These are phyloP conservation scores for Poa pratensis DNA, from an alignment of 176 grass and related monocot genomes.

Conservation along the genomic window DNA sequence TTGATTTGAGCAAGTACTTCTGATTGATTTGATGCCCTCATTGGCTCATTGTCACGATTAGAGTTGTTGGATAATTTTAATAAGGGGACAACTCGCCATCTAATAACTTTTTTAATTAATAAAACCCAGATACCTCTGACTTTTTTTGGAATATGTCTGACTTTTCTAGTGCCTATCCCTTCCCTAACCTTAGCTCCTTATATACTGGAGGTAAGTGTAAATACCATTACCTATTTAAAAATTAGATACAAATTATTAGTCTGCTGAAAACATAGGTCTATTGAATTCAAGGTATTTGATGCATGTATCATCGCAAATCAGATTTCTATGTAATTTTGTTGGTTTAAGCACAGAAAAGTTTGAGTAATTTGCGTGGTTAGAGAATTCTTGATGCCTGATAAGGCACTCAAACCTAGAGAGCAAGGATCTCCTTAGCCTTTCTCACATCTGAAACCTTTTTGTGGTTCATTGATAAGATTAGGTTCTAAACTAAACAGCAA, in stretches of 20 bases:
- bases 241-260: neutral
- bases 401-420: neutral
- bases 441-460: neutral
- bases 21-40: slow-evolving; percentile 31
- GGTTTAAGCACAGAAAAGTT: neutral
- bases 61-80: slow-evolving; percentile 41
- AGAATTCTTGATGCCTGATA: neutral
- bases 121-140: neutral
- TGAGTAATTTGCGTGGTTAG: neutral
- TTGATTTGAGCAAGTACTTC: slow-evolving; percentile 25
- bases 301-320: neutral
- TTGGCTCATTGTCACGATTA: slow-evolving; percentile 18
- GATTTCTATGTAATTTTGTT: neutral
- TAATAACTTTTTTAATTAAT: neutral
- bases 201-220: neutral
- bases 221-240: slow-evolving; percentile 12
- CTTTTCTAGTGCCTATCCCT: neutral
- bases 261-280: neutral
- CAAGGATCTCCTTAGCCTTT: neutral
- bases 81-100: slow-evolving; percentile 3
- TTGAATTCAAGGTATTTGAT: neutral
- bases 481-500: slow-evolving; percentile 6
- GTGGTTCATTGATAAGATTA: neutral
- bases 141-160: neutral
- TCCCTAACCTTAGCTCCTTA: neutral